Evolutionary conservation across 2,329 filamentous ascomycete species (phyloP).

Genomic region (Aspergillus jensenii): DNA sequence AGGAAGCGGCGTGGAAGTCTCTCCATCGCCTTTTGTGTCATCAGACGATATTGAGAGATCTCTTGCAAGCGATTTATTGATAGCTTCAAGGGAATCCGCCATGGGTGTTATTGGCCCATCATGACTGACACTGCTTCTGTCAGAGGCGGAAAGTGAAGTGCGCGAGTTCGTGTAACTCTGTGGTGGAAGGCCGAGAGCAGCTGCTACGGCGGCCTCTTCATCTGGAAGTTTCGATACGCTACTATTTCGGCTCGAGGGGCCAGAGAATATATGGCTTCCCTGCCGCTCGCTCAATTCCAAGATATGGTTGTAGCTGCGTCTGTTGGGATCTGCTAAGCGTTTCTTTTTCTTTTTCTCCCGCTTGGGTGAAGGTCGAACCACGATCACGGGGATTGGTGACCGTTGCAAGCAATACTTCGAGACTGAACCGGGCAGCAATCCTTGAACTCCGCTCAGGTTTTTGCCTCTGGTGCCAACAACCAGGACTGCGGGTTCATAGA

Average conservation of each 20-base stretch:
- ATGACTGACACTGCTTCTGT: slow-evolving; percentile 33
- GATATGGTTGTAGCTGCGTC: slow-evolving; percentile 76
- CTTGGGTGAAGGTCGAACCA: slow-evolving; percentile 83
- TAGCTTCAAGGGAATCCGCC: slow-evolving; percentile 24
- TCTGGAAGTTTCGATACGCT: slow-evolving; percentile 46
- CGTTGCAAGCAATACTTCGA: slow-evolving; percentile 95
- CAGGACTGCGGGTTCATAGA: slow-evolving; percentile 88
- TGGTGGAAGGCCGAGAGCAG: slow-evolving; percentile 47
- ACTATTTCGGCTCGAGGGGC: slow-evolving; percentile 47
- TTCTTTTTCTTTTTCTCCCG: slow-evolving; percentile 88
- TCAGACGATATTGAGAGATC: slow-evolving; percentile 25
- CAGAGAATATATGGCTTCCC: slow-evolving; percentile 55
- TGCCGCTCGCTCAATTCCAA: slow-evolving; percentile 61
- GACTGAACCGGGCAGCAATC: slow-evolving; percentile 81
- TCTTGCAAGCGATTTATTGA: slow-evolving; percentile 24
- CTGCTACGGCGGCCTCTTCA: slow-evolving; percentile 52
- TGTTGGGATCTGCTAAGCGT: slow-evolving; percentile 71
- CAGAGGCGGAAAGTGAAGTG: slow-evolving; percentile 36
- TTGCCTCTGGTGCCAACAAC: slow-evolving; percentile 86
- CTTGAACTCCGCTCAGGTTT: slow-evolving; percentile 81
- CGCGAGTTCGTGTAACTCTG: slow-evolving; percentile 31
- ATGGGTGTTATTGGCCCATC: slow-evolving; percentile 26
- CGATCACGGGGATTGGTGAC: slow-evolving; percentile 88
- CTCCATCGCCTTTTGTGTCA: slow-evolving; percentile 22
- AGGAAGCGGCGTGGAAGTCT: background rate